Base-by-base conservation (phyloP, 2,329 filamentous ascomycete genomes). In the Thelonectria discophora region DNA sequence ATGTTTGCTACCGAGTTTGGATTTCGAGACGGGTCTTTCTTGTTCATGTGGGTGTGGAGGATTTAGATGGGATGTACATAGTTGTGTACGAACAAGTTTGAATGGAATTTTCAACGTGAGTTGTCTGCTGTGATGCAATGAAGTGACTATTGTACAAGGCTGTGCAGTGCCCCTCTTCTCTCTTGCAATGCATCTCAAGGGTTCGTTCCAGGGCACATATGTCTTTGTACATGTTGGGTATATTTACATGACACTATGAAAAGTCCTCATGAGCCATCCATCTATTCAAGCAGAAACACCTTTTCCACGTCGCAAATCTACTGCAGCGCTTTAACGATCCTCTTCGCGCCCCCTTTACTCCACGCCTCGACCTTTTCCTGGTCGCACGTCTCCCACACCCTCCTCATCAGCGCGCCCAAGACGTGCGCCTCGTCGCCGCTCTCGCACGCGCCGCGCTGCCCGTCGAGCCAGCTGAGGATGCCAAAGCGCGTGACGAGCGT, bases 401-500 rank as follows among this genome's bases (percentile, higher is more conserved):
- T 81, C 66, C 75, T 77, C 69, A 84, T 84, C 70, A 95, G 72
- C 0, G 79, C 82, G 62, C 79, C 82, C 53, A 87, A 78, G 21
- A 87, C 75, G 17, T 79, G 78, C 0, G 75, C 77, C 65, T 86
- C 84, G 15, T 83, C 81, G 46, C 60, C 57, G 2, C 67, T 64
- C 2, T 68, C 74, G 52, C 78, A 81, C 3, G 80, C 76, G 4
- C 82, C 82, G 37, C 84, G 75, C 69, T 87, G 86, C 61, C 85
- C 84, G 60, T 89, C 84, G 9, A 94, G 81, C 93, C 93, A 97
- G 66, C 85, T 89, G 55, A 94, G 75, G 18, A 91, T 80, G 15
- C 91, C 92, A 45, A 90, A 88, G 58, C 93, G 82, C 1, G 93
- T 96, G 39, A 93, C 84, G 47, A 97, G 80, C n/a, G 90, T 94